Evolutionary conservation across 2,329 filamentous ascomycete genomes (phyloP), one percentile per base, ranked within the genome.

Genomic region (Arthroderma sp.): DNA sequence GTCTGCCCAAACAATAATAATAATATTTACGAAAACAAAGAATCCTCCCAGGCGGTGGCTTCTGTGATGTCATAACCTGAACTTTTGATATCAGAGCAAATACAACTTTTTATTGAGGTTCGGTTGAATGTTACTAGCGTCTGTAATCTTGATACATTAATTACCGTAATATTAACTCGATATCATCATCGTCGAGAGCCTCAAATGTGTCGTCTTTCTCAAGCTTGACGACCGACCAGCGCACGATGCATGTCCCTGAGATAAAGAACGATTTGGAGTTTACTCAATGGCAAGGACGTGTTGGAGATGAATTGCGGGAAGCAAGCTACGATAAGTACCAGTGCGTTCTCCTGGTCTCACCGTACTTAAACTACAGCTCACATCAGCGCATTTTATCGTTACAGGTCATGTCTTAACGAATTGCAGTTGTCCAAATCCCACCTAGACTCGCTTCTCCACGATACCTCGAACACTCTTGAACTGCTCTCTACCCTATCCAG

Each of bases 251-350:
- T 3, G 15, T 22, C 15, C 15, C 15, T 3, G 56, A 69, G 47
- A 51, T 78, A 62, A 64, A 72, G 71, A 67, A 79, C 66, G 62
- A 78, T 52, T 58, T 80, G 29, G 75, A 78, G 6, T 75, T 80
- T 43, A 71, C 70, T 28, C 62, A 69, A 49, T 77, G 77, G 68
- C 79, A 80, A 57, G 65, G 70, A 50, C 65, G 64, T 22, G 60
- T 81, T 43, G 78, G 83, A 53, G 73, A 78, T 39, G 76, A 79
- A 52, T 65, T 96, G 57, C 68, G 94, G 29, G 77, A 88, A 55
- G 80, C 85, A 43, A 91, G 85, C 60, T 85, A 94, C 60, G 80
- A 84, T 53, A 80, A 89, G 59, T 94, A 94, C 61, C 70, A 82
- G 80, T 88, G 74, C 53, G 79, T 61, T 29, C 31, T 47, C 31